phyloP scores from a whole-genome alignment of 352 stramenopile genomes.

The Pythium pyrilobum region DNA sequence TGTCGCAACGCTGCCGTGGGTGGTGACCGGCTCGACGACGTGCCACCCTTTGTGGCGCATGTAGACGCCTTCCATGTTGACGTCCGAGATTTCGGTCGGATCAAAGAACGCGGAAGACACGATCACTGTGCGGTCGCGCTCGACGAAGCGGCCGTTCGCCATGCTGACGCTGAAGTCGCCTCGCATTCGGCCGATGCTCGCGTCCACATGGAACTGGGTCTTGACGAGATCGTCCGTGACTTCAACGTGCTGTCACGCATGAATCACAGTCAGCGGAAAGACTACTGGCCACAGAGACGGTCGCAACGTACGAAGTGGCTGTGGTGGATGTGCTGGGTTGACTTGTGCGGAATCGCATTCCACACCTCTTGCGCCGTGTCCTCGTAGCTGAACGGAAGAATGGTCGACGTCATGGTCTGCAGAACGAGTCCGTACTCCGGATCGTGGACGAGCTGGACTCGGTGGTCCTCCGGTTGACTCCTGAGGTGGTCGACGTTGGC shows the following conservation, averaged over 20 bases:
- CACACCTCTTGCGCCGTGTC: slow-evolving; percentile 1
- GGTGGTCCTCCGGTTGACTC: neutral
- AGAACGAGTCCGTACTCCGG: neutral
- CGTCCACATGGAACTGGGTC: neutral
- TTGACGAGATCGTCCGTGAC: neutral
- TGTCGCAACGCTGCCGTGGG: neutral
- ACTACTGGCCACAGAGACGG: no score
- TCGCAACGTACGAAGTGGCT: neutral
- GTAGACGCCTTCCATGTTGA: slow-evolving; percentile 3
- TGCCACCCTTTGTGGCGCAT: slow-evolving; percentile 7
- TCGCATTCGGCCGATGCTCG: neutral
- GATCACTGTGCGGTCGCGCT: neutral
- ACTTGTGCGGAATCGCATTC: neutral
- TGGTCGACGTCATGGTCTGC: slow-evolving; percentile 1
- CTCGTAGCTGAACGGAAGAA: slow-evolving; percentile 9
- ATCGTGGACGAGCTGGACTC: neutral
- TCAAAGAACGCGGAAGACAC: neutral
- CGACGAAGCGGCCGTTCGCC: neutral
- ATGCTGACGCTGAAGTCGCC: neutral
- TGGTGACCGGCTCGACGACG: neutral
- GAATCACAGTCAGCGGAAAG: no score
- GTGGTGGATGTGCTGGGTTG: neutral
- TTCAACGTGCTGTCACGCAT: neutral
- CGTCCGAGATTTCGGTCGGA: neutral
- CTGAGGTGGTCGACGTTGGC: neutral